Evolutionary conservation across 176 grass and related monocot genomes (phyloP).

Genomic region (Oryza longistaminata): DNA sequence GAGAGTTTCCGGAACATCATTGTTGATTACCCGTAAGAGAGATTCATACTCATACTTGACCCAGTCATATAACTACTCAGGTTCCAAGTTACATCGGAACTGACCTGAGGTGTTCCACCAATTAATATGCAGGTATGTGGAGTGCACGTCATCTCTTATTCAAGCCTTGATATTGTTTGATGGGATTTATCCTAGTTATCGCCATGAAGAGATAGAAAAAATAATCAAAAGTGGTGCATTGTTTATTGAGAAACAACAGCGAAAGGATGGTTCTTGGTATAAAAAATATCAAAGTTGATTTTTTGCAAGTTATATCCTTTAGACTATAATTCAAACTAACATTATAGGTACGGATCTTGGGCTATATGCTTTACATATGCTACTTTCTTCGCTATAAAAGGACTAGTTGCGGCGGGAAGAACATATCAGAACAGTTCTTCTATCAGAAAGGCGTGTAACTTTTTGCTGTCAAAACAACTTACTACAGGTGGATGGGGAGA

Average conservation of each 20-base stretch:
- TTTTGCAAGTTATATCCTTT: too few relatives aligned
- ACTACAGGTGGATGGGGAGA: not conserved
- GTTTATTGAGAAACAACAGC: not conserved
- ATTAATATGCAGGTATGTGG: not conserved
- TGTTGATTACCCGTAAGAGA: slow-evolving; percentile 30
- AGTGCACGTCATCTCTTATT: not conserved
- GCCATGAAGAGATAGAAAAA: not conserved
- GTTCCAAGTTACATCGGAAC: too few relatives aligned
- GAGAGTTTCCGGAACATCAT: slow-evolving; percentile 44
- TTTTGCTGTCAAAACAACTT: not conserved
- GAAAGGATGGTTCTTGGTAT: not conserved
- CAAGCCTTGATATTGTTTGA: not conserved
- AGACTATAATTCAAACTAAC: too few relatives aligned
- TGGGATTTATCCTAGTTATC: not conserved
- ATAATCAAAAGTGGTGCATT: not conserved
- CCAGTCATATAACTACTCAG: too few relatives aligned
- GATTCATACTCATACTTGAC: too few relatives aligned
- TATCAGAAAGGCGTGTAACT: not conserved
- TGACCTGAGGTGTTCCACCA: too few relatives aligned
- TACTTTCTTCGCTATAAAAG: not conserved
- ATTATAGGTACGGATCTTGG: not conserved
- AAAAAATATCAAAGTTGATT: too few relatives aligned
- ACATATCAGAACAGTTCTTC: not conserved
- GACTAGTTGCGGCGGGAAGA: not conserved
- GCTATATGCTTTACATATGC: not conserved